Base-by-base conservation (phyloP, 257 asterid genomes). In the Solanum lycopersicoides region DNA sequence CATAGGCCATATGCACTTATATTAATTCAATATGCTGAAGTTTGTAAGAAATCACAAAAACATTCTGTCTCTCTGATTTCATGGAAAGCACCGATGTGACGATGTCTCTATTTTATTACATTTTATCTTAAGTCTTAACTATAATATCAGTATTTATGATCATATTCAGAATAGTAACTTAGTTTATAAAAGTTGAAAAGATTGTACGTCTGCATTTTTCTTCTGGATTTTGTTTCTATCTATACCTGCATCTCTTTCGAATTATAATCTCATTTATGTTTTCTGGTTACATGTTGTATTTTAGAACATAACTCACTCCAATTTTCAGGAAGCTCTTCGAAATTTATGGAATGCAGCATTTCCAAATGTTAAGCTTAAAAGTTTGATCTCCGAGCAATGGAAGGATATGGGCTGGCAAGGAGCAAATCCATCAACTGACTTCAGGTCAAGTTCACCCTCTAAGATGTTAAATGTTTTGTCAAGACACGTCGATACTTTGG, bases 391-490 rank as follows among this genome's bases (percentile, higher is more conserved):
- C 13, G 98, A 97, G 88, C 98, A 95, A 88, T 97, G 99, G 99
- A 97, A 97, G 88, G 99, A 95, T 66, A 97, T 95, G 99, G 98
- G 99, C 60, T 97, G 99, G 99, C 98, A 97, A 92, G 99, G 99
- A 86, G 82, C 94, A 53, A 95, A 97, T 86, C 99, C 99, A 14
- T 93, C 98, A 4, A 97, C 99, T 7, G 98, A 95, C 91, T 97
- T 97, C 92, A 95, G 99, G 99, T 97, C 60, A 88, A 71, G 7
- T 79, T 87, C 41, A 63, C 5, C 50, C 86, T 85, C 84, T 30
- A 42, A 12, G 12, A 72, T 11, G 68, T 14, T 15, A 12, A 14
- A 47, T 80, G 6, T 18, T 80, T 30, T 32, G 68, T 30, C 69
- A 30, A 47, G 69, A 80, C 60, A 80, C 16, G n/a, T 53, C 0